Evolutionary conservation across 805 yeast species (phyloP).

Genomic region (Ogataea dorogensis): DNA sequence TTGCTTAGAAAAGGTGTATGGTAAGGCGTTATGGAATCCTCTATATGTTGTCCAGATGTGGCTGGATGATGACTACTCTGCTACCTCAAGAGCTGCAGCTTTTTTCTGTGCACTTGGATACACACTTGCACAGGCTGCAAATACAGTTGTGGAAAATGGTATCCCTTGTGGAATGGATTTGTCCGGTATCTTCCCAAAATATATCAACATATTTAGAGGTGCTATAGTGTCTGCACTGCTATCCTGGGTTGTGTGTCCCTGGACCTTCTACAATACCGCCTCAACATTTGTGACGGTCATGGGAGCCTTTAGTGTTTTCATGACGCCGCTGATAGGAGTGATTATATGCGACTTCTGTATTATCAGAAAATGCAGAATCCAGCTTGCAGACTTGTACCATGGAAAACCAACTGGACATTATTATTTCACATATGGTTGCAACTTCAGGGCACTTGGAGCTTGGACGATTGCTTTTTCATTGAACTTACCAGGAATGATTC

Average conservation of each 20-base stretch:
- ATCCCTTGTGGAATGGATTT: conserved; percentile 5
- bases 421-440: conserved; percentile 39
- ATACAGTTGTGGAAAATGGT: no score
- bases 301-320: conserved; percentile 36
- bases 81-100: conserved; percentile 48
- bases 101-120: no score
- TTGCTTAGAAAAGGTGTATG: conserved; percentile 35
- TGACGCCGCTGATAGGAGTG: conserved; percentile 38
- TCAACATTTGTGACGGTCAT: conserved; percentile 36
- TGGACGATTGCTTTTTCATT: conserved; percentile 44
- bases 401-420: conserved; percentile 30
- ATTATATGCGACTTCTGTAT: conserved; percentile 36
- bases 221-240: conserved; percentile 31
- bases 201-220: conserved; percentile 57
- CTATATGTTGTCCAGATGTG: conserved; percentile 39
- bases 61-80: conserved; percentile 37
- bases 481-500: conserved; percentile 47
- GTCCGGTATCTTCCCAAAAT: conserved; percentile 49
- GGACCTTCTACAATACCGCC: conserved; percentile 37
- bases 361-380: conserved; percentile 38
- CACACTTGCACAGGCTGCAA: conserved; percentile 39
- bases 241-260: conserved; percentile 38
- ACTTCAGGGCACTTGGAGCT: conserved; percentile 40
- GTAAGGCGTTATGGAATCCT: conserved; percentile 43
- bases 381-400: conserved; percentile 40